These are phyloP conservation scores for Ceratobasidium sp. DNA, from an alignment of 1,284 basidiomycete genomes.

Conservation along the genomic window DNA sequence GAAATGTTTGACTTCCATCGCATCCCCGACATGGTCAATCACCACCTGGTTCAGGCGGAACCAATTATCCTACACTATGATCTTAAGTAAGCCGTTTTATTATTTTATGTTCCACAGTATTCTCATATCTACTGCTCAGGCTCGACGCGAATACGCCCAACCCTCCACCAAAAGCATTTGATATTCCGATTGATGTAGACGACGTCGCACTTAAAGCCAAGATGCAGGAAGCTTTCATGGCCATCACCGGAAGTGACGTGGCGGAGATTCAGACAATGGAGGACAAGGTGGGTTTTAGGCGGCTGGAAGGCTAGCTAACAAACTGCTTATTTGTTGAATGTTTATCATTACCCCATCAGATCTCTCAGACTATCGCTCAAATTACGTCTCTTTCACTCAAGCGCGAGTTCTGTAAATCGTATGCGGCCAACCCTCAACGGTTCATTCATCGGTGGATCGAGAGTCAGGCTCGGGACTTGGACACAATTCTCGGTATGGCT, in stretches of 20 bases:
- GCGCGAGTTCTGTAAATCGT: constrained; percentile 86
- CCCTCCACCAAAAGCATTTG: constrained; percentile 70
- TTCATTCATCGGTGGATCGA: constrained; percentile 93
- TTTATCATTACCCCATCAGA: no score
- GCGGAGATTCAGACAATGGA: constrained; percentile 82
- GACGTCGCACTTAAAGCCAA: constrained; percentile 80
- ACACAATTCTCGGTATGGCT: constrained; percentile 78
- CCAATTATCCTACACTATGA: constrained; percentile 75
- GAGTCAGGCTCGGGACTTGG: constrained; percentile 91
- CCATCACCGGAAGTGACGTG: constrained; percentile 75
- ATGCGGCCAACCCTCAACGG: constrained; percentile 80
- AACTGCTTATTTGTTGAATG: no score
- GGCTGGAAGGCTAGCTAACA: constrained; percentile 11
- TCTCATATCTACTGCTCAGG: constrained; percentile 13
- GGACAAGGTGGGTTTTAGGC: constrained; percentile 75
- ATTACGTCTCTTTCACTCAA: constrained; percentile 89
- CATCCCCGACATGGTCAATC: constrained; percentile 88
- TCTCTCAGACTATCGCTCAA: constrained; percentile 82
- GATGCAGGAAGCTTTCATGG: constrained; percentile 80
- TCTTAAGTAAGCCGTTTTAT: constrained; percentile 30
- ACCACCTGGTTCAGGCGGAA: constrained; percentile 81
- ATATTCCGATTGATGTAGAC: constrained; percentile 91
- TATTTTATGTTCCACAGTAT: constrained; percentile 37
- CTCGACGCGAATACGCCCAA: constrained; percentile 62
- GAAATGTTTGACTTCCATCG: constrained; percentile 82